Percentiles rank a stretch among this genome's conserved stretches.
Evolutionary conservation across 1,139 yeast genomes (phyloP).

Genomic region (Nakaseomyces bracarensis): DNA sequence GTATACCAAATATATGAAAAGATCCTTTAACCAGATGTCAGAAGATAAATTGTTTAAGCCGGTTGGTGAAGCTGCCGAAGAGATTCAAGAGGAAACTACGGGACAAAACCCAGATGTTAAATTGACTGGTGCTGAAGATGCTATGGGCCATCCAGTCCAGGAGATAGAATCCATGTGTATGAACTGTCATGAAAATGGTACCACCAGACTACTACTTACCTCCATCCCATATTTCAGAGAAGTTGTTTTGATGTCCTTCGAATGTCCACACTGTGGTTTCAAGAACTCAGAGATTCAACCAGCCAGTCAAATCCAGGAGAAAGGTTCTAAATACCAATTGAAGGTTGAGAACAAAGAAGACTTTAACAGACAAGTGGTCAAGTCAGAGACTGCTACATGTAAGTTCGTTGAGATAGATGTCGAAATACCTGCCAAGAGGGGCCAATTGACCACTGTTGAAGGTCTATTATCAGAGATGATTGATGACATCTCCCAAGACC

Average conservation of each 20-base stretch:
- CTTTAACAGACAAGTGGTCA: slow-evolving; percentile 83
- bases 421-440: slow-evolving; percentile 92
- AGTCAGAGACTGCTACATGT: slow-evolving; percentile 81
- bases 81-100: slow-evolving; percentile 21
- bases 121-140: slow-evolving; percentile 63
- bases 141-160: slow-evolving; percentile 90
- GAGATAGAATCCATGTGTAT: slow-evolving; percentile 92
- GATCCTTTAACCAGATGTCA: slow-evolving; percentile 7
- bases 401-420: slow-evolving; percentile 77
- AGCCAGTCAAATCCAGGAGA: slow-evolving; percentile 81
- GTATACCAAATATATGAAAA: slow-evolving; percentile 4
- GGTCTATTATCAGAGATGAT: slow-evolving; percentile 79
- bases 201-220: slow-evolving; percentile 75
- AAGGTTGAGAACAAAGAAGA: slow-evolving; percentile 66
- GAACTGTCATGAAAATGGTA: slow-evolving; percentile 86
- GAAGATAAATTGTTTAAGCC: slow-evolving; percentile 39
- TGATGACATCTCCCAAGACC: slow-evolving; percentile 74
- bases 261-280: slow-evolving; percentile 89
- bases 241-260: slow-evolving; percentile 88
- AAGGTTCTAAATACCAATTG: slow-evolving; percentile 69
- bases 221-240: slow-evolving; percentile 88
- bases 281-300: slow-evolving; percentile 91
- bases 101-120: slow-evolving; percentile 21
- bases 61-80: slow-evolving; percentile 53
- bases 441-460: slow-evolving; percentile 87